Conservation (phyloP, 2,329 filamentous ascomycete species). For the Cladobotryum mycophilum region DNA sequence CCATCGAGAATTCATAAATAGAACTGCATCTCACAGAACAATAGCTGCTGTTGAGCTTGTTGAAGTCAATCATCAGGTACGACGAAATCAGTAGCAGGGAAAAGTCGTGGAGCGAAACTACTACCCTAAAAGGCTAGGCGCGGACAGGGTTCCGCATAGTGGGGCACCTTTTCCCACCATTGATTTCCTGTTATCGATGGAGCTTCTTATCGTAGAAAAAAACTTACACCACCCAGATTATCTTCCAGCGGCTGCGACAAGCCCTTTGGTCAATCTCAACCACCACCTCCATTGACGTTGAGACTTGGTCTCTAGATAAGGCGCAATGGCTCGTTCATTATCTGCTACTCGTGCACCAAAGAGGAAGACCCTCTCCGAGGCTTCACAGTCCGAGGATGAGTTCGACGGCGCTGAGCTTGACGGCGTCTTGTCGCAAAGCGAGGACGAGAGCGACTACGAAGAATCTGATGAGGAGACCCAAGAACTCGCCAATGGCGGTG, state of each 20-base stretch:
- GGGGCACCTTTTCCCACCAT: neutral
- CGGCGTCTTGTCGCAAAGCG: conserved; percentile 47
- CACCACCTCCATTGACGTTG: neutral
- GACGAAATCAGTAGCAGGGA: too few species aligned
- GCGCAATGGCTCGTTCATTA: conserved; percentile 13
- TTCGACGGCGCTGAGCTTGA: conserved; percentile 49
- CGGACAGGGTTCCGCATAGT: too few species aligned
- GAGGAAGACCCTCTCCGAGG: conserved; percentile 56
- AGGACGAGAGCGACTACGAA: conserved; percentile 30
- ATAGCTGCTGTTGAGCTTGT: too few species aligned
- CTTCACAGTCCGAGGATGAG: conserved; percentile 55
- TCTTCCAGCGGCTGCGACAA: neutral
- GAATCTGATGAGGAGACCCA: conserved; percentile 16
- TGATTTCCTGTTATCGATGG: conserved; percentile 4
- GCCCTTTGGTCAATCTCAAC: neutral
- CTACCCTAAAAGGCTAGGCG: too few species aligned
- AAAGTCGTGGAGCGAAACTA: too few species aligned
- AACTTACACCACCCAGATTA: conserved; percentile 8
- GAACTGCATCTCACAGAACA: too few species aligned
- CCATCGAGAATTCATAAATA: too few species aligned
- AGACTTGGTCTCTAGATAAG: neutral
- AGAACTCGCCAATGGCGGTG: neutral
- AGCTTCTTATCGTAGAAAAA: conserved; percentile 8
- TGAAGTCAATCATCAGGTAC: too few species aligned
- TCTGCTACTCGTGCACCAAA: conserved; percentile 39